Conservation (phyloP, 108 stramenopile genomes). For the Skeletonema costatum region DNA sequence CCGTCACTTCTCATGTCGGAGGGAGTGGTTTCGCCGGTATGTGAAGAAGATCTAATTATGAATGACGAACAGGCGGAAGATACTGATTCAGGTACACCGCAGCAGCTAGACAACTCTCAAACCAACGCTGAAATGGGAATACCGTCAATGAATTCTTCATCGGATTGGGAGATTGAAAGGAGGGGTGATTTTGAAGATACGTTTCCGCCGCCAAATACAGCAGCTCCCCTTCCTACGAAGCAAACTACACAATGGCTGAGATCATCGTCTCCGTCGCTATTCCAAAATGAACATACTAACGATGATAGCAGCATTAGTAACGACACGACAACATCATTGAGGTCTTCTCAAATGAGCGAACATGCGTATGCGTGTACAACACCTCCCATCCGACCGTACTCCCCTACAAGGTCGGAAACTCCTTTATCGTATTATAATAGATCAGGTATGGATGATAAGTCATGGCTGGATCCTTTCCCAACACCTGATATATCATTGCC, state of each 20-base stretch:
- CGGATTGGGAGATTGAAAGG: not conserved
- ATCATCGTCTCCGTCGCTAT: not conserved
- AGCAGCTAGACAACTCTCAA: not conserved
- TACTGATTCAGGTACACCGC: not conserved
- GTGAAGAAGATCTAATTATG: not conserved
- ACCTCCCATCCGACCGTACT: not conserved
- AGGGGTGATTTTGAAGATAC: not conserved
- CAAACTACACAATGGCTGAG: not conserved
- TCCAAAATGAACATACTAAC: not conserved
- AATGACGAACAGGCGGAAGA: not conserved
- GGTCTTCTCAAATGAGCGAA: not conserved
- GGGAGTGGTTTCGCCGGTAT: constrained; percentile 1
- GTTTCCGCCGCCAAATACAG: constrained; percentile 7
- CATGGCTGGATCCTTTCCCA: constrained; percentile 45
- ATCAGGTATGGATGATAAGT: not conserved
- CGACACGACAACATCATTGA: not conserved
- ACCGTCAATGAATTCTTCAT: not conserved
- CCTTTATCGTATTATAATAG: not conserved
- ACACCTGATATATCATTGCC: constrained; percentile 38
- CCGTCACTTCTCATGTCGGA: constrained; percentile 3
- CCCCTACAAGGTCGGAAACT: not conserved
- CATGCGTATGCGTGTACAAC: not conserved
- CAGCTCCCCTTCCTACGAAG: not conserved
- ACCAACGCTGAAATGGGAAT: not conserved
- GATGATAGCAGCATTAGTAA: not conserved